Evolutionary conservation across 345 rosid genomes (phyloP), one percentile per base, ranked within the genome.

Genomic region (Eucalyptus sp.): DNA sequence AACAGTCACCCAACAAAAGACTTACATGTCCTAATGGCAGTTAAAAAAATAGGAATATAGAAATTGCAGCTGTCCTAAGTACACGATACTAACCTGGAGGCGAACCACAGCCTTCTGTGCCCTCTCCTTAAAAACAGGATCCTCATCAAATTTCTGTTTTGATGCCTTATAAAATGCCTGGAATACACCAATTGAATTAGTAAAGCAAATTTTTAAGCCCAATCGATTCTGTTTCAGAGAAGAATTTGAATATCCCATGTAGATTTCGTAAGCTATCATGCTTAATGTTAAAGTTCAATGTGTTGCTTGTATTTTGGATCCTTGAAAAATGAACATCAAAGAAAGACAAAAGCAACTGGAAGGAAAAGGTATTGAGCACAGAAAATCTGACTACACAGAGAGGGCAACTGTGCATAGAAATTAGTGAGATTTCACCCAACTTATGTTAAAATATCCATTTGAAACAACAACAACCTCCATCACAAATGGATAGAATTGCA

Each of bases 61-160:
- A 48, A 50, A 20, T 37, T 15, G 87, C 66, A 24, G 88, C 31
- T 66, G 12, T 33, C 86, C 20, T 50, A 58, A 88, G 48, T 54
- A 22, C 24, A 22, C 80, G 71, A 24, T 51, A 79, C 88, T 92
- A 85, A 97, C 99, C 99, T 97, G 99, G 76, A 98, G 98, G 41
- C 91, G 96, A 91, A 98, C 99, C 80, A 98, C 99, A 56, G 98
- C 99, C 91, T 91, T 93, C 71, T 97, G 99, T 86, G 99, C 99
- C 92, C 92, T 94, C 90, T 97, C 97, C 95, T 96, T 97, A 89
- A 98, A 98, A 44, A 46, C 94, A 7, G 93, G 87, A 91, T 96
- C 99, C 37, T 46, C 15, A 89, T 97, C 99, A 89, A 98, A 98
- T 91, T 93, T 95, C 87, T 46, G 91, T 90, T 98, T 98, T 84